Evolutionary conservation across 768 basidiomycete species (phyloP), one percentile per base, ranked within the genome.

Genomic region (Heimioporus sp.): DNA sequence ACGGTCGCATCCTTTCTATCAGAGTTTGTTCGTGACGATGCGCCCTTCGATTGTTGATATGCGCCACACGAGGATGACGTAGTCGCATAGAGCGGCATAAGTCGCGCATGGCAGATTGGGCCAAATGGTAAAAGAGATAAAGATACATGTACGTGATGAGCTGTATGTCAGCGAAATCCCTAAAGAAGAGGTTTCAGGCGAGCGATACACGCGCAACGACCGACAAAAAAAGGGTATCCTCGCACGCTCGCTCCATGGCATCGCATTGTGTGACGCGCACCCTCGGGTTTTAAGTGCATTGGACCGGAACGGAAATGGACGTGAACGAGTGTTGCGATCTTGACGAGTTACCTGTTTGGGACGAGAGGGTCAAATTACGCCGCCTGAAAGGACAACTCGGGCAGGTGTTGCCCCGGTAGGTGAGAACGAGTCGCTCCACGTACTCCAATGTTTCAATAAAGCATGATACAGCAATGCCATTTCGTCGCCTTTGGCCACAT

Each of bases 331-430:
- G 32, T 19, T 43, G 37, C 47, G 54, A 57, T 53, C 58, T 44
- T 57, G 9, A 52, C 16, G 10, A 40, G 39, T 49, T 64, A 34
- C 61, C 58, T 63, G 39, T 56, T 61, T 60, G 2, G 42, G 56
- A 32, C 17, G 11, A 31, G 34, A 21, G 10, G 28, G n/a, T 19
- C 20, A 45, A 36, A 17, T n/a, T 28, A n/a, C 24, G 24, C 24
- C 24, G 5, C 24, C 15, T 21, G 19, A 15, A 19, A 20, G 19
- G 21, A 40, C n/a, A 28, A 24, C 34, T 48, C n/a, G 11, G 34
- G 43, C 21, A 28, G 30, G 24, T 46, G 15, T 30, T 48, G 12
- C 20, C 38, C 20, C 19, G 47, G 19, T 21, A 40, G 17, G 16
- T 3, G 32, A 6, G 10, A 45, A 17, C 5, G 11, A 21, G 20